A percentile compares a stretch with the other conserved stretches of the same genome.
Evolutionary conservation across 768 basidiomycete species (phyloP).

Genomic region (Mycena pura): DNA sequence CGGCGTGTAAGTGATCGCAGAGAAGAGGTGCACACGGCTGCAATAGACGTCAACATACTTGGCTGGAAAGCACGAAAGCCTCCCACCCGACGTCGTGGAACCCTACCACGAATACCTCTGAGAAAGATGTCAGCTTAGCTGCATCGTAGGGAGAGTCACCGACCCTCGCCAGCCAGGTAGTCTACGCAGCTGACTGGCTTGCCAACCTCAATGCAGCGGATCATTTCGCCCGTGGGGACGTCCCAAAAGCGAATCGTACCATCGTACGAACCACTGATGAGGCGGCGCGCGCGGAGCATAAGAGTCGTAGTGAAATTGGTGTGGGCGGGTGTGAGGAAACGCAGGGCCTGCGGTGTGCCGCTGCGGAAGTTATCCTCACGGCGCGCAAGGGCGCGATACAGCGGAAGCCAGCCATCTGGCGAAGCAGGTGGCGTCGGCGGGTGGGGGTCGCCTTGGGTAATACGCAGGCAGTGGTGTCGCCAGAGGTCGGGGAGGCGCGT

Average conservation of each 20-base stretch:
- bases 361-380: constrained; percentile 85
- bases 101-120: constrained; percentile 90
- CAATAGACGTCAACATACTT: neutral
- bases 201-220: constrained; percentile 83
- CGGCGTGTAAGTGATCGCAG: constrained; percentile 83
- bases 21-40: constrained; percentile 89
- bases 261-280: constrained; percentile 91
- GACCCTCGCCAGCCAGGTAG: constrained; percentile 82
- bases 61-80: neutral
- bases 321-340: constrained; percentile 78
- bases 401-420: constrained; percentile 77
- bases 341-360: constrained; percentile 75
- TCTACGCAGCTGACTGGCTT: constrained; percentile 92
- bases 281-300: constrained; percentile 73
- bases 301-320: constrained; percentile 89
- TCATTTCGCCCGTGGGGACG: constrained; percentile 64
- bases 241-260: constrained; percentile 96
- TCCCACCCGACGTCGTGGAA: constrained; percentile 90
- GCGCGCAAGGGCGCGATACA: constrained; percentile 84
- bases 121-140: neutral
- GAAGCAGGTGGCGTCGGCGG: constrained; percentile 66
- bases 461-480: constrained; percentile 75
- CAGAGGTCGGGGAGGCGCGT: constrained; percentile 74
- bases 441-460: constrained; percentile 75
- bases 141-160: constrained; percentile 16